Base-by-base conservation (phyloP, 257 asterid species). In the Plantago elongata region DNA sequence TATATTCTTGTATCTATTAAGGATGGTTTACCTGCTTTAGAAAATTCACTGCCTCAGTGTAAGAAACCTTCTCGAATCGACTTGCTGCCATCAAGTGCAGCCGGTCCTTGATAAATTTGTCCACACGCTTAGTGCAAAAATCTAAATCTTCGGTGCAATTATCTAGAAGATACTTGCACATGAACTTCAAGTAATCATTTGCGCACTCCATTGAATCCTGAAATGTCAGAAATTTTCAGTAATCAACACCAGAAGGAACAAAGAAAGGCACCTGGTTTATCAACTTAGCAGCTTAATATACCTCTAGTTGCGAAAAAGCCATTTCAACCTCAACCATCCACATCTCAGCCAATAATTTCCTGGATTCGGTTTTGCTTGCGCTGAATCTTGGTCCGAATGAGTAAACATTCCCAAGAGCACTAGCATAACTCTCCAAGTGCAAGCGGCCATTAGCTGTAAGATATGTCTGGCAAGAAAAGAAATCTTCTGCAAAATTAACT, bases 121-220 rank as follows among this genome's bases (percentile, higher is more conserved):
- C 98, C 1, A 86, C 71, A 59, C 95, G 83, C 59, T 89, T 89
- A 17, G 85, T 72, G 16, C 84, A 50, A 5, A 88, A 86, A 0
- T 67, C 66, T 27, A 86, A 69, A 83, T 92, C 98, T 16, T 89
- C 97, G 4, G 34, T 22, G 73, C 93, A 86, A 47, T 75, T 79
- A 9, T 81, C 81, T 50, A 84, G 22, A 43, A 80, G 65, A 81
- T 81, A 77, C 57, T 82, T 78, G 89, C 91, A 84, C 14, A 80
- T 60, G 67, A 74, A 92, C 79, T 79, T 92, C 89, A 89, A 57
- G 43, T 84, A 78, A 74, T 89, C 90, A 7, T 50, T 61, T 17
- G 96, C 96, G 60, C 97, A 89, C 45, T 77, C 83, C 88, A 84
- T 86, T 13, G 93, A 83, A 61, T 84, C 96, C 98, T 86, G 73